Percentiles rank a stretch among this genome's conserved stretches.
Conservation (phyloP, 2,329 filamentous ascomycete species). For the Fusarium sp. region DNA sequence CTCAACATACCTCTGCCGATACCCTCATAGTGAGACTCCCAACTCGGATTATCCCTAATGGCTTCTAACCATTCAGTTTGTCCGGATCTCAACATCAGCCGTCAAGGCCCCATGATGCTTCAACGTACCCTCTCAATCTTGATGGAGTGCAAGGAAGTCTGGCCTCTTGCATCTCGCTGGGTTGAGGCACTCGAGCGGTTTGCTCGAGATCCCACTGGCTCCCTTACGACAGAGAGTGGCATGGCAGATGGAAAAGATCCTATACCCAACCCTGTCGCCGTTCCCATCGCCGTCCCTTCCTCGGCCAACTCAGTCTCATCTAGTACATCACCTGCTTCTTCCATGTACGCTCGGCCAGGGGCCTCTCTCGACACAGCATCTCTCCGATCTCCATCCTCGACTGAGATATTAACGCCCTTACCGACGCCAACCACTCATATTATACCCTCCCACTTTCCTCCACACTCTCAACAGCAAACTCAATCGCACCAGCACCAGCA, state of each 20-base stretch:
- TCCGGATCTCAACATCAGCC: constrained; percentile 51
- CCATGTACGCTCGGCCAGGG: constrained; percentile 21
- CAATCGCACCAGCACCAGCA: constrained; percentile 15
- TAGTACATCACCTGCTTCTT: constrained; percentile 33
- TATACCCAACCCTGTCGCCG: constrained; percentile 38
- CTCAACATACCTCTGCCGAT: constrained; percentile 60
- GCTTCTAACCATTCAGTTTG: constrained; percentile 50
- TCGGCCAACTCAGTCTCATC: constrained; percentile 24
- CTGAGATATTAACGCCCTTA: constrained; percentile 27
- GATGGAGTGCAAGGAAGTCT: constrained; percentile 58
- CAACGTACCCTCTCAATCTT: constrained; percentile 56
- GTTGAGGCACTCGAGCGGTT: constrained; percentile 59
- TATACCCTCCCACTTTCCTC: constrained; percentile 30
- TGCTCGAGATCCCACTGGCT: constrained; percentile 53
- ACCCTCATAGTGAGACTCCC: constrained; percentile 54
- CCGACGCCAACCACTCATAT: constrained; percentile 9
- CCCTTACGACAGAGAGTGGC: constrained; percentile 53
- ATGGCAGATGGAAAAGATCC: constrained; percentile 59
- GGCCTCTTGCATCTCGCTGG: constrained; percentile 63
- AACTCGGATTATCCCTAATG: neutral
- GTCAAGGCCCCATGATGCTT: constrained; percentile 57
- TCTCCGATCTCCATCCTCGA: constrained; percentile 25
- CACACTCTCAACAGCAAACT: constrained; percentile 35
- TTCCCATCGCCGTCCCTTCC: constrained; percentile 20
- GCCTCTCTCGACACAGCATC: constrained; percentile 22